Base-by-base conservation (phyloP, 352 stramenopile species). In the Pythium coloratum region DNA sequence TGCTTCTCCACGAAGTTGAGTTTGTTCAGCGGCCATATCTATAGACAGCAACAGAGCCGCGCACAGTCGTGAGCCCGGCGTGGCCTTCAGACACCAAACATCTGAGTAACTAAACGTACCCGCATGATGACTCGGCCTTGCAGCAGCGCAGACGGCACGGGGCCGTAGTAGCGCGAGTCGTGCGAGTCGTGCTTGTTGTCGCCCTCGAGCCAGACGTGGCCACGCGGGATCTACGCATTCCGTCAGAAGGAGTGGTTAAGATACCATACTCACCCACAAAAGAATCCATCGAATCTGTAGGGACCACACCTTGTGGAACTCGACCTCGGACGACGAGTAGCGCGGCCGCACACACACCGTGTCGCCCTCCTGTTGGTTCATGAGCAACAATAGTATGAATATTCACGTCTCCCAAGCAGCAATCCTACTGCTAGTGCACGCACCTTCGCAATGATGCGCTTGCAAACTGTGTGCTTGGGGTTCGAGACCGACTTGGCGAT, bases 181-280 rank as follows among this genome's bases (percentile, higher is more conserved):
- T 90, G 93, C 44, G 93, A 98, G 80, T 98, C 96, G 62, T 94
- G 73, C 38, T 96, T 92, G 85, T 99, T 99, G 80, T 99, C 97
- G 49, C 97, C 97, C 80, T 99, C 95, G 14, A 99, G 72, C 97
- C 97, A 99, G 54, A 99, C 79, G 70, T 98, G 92, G 34, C 96
- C 94, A 59, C 91, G 86, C 3, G 96, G 96, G 26, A 94, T 84
- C 81, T 86, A 28, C 4, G 12, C 30, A 71, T 47, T 40, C 34
- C 10, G 38, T 18, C 12, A 14, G 10, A 44, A 44, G 13, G 13
- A 5, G 38, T 18, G 10, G 13, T 6, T 44, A 1, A 44, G 13
- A 6, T 44, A n/a, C 4, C 1, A 44, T 44, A 16, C 13, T 44
- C 38, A 44, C 12, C 38, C 5, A 5, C 8, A 6, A 1, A 18